Percentiles rank a stretch among this genome's conserved stretches.
phyloP scores from a whole-genome alignment of 2,329 filamentous ascomycete species.

The Colletotrichum viniferum region DNA sequence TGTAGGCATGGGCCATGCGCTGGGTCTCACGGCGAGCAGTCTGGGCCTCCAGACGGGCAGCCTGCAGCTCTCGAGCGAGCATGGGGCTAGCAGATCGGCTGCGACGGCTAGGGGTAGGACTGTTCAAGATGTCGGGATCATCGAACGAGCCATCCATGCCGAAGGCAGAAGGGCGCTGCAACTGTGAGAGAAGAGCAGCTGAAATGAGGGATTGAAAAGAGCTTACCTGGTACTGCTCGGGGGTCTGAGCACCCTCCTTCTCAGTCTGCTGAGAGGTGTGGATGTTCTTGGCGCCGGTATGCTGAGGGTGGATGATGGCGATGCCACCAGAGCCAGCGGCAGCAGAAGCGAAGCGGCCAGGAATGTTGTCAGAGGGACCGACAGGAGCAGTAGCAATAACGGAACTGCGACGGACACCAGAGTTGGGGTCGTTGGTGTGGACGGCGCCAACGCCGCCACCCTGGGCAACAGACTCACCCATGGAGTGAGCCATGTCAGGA shows the following conservation, averaged over 20 bases:
- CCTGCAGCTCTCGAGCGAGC: neutral
- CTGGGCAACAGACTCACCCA: neutral
- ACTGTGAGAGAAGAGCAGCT: neutral
- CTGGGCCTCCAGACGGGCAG: neutral
- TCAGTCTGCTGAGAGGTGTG: neutral
- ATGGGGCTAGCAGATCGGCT: neutral
- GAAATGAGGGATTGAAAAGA: neutral
- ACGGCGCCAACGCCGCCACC: neutral
- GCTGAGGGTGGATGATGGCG: neutral
- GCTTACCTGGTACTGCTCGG: neutral
- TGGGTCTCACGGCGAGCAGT: neutral
- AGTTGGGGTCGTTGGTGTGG: neutral
- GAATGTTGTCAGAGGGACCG: neutral
- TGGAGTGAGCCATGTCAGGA: neutral
- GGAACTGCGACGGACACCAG: neutral
- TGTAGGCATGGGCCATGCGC: neutral
- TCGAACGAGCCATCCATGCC: neutral
- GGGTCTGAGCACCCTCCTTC: neutral
- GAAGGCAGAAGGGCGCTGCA: neutral
- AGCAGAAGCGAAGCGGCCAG: constrained; percentile 3
- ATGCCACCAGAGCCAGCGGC: neutral
- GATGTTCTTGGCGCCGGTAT: neutral
- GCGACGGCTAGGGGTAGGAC: neutral
- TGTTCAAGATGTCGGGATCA: neutral
- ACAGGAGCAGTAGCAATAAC: neutral